Base-by-base conservation (phyloP, 1,139 yeast species). In the Taphrina flavorubra region DNA sequence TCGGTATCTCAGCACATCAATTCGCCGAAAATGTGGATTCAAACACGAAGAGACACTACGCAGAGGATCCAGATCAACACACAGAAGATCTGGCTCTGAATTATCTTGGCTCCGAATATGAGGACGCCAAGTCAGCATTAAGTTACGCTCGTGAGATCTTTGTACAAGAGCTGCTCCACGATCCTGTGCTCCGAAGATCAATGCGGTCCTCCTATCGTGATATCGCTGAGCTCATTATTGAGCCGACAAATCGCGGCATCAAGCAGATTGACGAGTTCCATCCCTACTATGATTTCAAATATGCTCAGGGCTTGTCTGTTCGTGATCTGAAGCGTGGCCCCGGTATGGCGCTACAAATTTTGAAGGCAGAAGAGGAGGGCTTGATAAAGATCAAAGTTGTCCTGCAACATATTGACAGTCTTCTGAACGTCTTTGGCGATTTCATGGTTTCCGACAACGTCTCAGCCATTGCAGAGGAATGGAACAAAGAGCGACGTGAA, bases 201-300 rank as follows among this genome's bases (percentile, higher is more conserved):
- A 84, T 94, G 68, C 86, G 99, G 8, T 85, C 87, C 34, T 90
- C 86, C 77, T 70, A 73, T 51, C 85, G 86, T 77, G 82, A 83
- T 53, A 86, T 84, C 75, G 91, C 96, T 16, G 83, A 84, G 36
- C 84, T 92, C 25, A 88, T 89, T 76, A 88, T 92, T 31, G 84
- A 86, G 16, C 80, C 92, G 51, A 92, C 98, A 0, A 96, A 92
- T 72, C 92, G 90, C 79, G 99, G 99, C 71, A 86, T 86, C 74
- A 82, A 86, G 61, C 86, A 88, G 72, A 94, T 94, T 72, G 96
- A 89, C 73, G 87, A 85, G 69, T 87, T 87, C 72, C 88, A 94
- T 72, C 89, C 94, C 1, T 92, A 87, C 75, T 91, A 89, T 71
- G 97, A 91, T 75, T 88, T 95, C 79, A 95, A 94, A 77, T 95